Conservation (phyloP, 768 basidiomycete species). For the Boletus reticuloceps region DNA sequence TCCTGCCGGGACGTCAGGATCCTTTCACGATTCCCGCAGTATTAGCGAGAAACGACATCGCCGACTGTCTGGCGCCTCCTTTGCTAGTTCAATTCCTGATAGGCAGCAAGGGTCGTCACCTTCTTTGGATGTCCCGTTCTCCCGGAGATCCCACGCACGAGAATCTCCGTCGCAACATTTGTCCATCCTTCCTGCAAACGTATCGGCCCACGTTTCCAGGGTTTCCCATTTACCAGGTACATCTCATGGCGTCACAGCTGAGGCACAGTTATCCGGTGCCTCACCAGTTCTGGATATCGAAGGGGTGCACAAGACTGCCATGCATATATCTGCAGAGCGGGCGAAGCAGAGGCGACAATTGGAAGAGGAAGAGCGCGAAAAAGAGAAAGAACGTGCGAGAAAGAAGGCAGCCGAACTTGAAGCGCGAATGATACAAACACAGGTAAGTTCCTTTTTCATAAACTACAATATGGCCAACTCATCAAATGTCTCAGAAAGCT, state of each 20-base stretch:
- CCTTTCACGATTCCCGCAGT: slow-evolving; percentile 16
- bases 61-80: slow-evolving; percentile 22
- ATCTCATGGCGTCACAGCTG: slow-evolving; percentile 42
- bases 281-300: slow-evolving; percentile 49
- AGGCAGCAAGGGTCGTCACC: slow-evolving; percentile 20
- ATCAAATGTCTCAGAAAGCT: slow-evolving; percentile 27
- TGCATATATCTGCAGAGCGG: slow-evolving; percentile 84
- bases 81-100: slow-evolving; percentile 21
- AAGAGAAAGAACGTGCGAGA: slow-evolving; percentile 74
- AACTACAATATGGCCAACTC: slow-evolving; percentile 9
- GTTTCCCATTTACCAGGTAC: slow-evolving; percentile 43
- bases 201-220: slow-evolving; percentile 8
- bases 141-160: slow-evolving; percentile 39
- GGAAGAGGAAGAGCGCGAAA: slow-evolving; percentile 82
- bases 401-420: slow-evolving; percentile 78
- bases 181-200: slow-evolving; percentile 22
- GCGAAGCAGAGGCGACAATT: slow-evolving; percentile 76
- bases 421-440: slow-evolving; percentile 50
- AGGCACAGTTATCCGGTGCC: slow-evolving; percentile 23
- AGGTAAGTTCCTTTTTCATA: slow-evolving; percentile 14
- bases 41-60: slow-evolving; percentile 19
- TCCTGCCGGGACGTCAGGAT: slow-evolving; percentile 5
- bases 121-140: slow-evolving; percentile 18
- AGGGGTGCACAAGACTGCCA: slow-evolving; percentile 66
- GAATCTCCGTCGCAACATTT: slow-evolving; percentile 41